These are phyloP conservation scores for Vigna radiata DNA, from an alignment of 306 rosid genomes.

Conservation along the genomic window DNA sequence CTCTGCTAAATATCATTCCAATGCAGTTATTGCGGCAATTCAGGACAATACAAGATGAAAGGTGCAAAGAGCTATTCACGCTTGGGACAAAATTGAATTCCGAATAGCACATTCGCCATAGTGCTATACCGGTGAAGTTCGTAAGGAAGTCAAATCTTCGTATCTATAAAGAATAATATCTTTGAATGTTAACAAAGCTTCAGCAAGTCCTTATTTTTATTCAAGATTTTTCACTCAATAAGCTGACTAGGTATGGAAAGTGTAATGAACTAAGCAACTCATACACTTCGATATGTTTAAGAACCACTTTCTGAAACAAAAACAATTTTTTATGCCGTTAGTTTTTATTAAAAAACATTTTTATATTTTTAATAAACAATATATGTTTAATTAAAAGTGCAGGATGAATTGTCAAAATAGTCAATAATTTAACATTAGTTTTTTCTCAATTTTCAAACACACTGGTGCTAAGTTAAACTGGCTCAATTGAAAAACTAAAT, in stretches of 20 bases:
- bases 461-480: neutral
- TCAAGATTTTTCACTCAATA: neutral
- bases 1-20: neutral
- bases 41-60: neutral
- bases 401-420: neutral
- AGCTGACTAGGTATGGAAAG: neutral
- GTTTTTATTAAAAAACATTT: neutral
- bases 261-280: neutral
- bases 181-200: neutral
- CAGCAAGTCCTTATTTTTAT: neutral
- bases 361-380: neutral
- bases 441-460: neutral
- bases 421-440: neutral
- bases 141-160: neutral
- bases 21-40: neutral
- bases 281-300: too few species aligned
- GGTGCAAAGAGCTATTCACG: neutral
- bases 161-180: neutral
- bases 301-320: neutral
- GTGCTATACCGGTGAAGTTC: neutral
- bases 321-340: neutral
- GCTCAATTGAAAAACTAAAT: conserved; percentile 10
- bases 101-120: neutral
- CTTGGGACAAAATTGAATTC: neutral
- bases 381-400: neutral